A percentile compares a stretch with the other conserved stretches of the same genome.
These are phyloP conservation scores for Sclerotiophoma versabilis DNA, from an alignment of 2,329 filamentous ascomycete genomes.

Conservation along the genomic window DNA sequence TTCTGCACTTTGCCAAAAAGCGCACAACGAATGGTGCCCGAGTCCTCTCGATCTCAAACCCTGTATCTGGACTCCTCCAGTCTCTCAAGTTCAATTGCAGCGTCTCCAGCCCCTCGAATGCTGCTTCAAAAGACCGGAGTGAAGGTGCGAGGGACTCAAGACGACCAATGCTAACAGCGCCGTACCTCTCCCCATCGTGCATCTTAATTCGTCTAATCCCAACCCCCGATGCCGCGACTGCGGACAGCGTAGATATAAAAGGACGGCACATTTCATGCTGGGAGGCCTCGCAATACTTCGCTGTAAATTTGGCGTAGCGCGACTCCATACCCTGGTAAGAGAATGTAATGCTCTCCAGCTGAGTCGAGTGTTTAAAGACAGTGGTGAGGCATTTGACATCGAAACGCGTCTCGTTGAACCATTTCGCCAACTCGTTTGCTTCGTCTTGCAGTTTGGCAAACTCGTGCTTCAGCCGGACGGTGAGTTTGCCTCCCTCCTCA, in stretches of 20 bases:
- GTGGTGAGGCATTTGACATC: background rate
- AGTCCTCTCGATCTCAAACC: conserved; percentile 28
- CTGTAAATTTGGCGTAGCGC: conserved; percentile 22
- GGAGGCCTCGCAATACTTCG: conserved; percentile 29
- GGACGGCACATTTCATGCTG: conserved; percentile 41
- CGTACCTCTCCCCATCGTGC: background rate
- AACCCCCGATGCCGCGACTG: conserved; percentile 10
- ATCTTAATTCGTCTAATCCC: background rate
- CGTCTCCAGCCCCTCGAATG: conserved; percentile 6
- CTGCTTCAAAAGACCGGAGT: background rate
- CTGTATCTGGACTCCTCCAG: conserved; percentile 32
- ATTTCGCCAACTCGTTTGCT: background rate
- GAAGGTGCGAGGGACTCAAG: conserved; percentile 1
- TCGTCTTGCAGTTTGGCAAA: background rate
- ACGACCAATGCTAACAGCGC: conserved; percentile 1
- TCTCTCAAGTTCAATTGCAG: conserved; percentile 38
- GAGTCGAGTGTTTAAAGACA: background rate
- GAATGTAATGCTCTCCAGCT: background rate
- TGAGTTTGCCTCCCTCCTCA: background rate
- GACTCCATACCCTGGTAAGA: conserved; percentile 22
- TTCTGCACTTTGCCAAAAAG: conserved; percentile 34
- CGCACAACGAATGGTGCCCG: conserved; percentile 37
- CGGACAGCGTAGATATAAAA: conserved; percentile 34
- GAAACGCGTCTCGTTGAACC: conserved; percentile 7
- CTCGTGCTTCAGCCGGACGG: background rate